Evolutionary conservation across 1,284 basidiomycete genomes (phyloP), one percentile per base, ranked within the genome.

Genomic region (Vanrija sp.): DNA sequence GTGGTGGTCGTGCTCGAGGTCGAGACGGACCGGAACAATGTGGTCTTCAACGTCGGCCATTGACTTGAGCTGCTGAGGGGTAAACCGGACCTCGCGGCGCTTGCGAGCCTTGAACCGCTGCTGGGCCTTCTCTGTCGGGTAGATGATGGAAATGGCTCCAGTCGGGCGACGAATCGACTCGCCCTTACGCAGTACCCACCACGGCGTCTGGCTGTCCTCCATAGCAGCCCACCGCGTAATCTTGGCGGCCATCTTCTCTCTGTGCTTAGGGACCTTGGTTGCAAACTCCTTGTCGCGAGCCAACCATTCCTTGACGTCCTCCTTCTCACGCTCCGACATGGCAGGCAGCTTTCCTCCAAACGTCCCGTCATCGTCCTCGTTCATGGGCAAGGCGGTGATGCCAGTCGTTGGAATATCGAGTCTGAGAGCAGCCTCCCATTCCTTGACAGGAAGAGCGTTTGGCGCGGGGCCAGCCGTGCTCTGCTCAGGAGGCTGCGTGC

Each of bases 21-120:
- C 96, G 49, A 99, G 80, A 19, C 95, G 85, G 50, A 98, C 89
- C 3, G 95, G 95, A 6, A 98, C 88, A 38, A 98, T 84, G 65
- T 74, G 69, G 49, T 78, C 73, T 40, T 71, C 65, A 3, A 76
- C 72, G 6, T 71, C 65, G 25, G 77, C 72, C 62, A 75, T 74
- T 5, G 75, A 58, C 50, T 74, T 76, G 40, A 75, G 57, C 55
- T 79, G 71, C 8, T 65, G 58, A 64, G 72, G 66, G 3, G 67
- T 65, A 52, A 65, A 88, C 79, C 73, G 82, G 23, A 81, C 79
- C 28, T 81, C 79, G 65, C 81, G 83, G 73, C 80, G 81, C 62
- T 80, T 79, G 54, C 78, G 74, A 71, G 68, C 78, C 69, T 65
- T 71, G 43, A 81, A 76, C 59, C 82, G 76, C 29, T 68, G 61